These are phyloP conservation scores for Phytophthora foliorum DNA, from an alignment of 352 stramenopile species.

Conservation along the genomic window DNA sequence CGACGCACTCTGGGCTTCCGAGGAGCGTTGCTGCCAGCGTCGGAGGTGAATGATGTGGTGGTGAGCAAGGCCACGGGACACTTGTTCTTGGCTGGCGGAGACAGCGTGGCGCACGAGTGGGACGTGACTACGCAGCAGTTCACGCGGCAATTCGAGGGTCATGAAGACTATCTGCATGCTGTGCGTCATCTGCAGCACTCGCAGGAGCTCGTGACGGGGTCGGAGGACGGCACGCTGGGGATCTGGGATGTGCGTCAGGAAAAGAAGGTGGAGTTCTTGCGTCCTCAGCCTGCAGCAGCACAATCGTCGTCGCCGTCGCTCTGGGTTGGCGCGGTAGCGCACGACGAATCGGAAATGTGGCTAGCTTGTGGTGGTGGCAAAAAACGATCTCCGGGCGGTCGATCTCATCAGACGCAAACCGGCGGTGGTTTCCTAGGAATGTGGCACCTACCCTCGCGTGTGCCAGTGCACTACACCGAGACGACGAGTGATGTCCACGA, in stretches of 20 bases:
- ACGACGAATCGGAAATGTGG: slow-evolving; percentile 82
- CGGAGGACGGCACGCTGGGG: slow-evolving; percentile 76
- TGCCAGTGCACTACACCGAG: slow-evolving; percentile 72
- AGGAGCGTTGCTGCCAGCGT: slow-evolving; percentile 64
- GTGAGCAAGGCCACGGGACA: slow-evolving; percentile 44
- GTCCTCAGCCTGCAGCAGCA: slow-evolving; percentile 47
- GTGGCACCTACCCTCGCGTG: slow-evolving; percentile 82
- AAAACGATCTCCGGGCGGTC: slow-evolving; percentile 34
- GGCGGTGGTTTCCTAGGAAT: slow-evolving; percentile 70
- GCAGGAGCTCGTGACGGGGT: slow-evolving; percentile 76
- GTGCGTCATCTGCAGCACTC: slow-evolving; percentile 73
- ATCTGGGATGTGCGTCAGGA: slow-evolving; percentile 77
- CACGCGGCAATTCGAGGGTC: slow-evolving; percentile 61
- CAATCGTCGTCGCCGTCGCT: slow-evolving; percentile 18
- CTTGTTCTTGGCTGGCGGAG: slow-evolving; percentile 72
- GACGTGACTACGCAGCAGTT: slow-evolving; percentile 63
- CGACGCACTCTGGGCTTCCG: slow-evolving; percentile 67
- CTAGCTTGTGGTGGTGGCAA: slow-evolving; percentile 68
- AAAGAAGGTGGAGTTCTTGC: slow-evolving; percentile 63
- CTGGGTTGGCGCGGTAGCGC: slow-evolving; percentile 72
- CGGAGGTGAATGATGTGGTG: slow-evolving; percentile 75
- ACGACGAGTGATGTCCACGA: slow-evolving; percentile 75
- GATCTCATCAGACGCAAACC: slow-evolving; percentile 22
- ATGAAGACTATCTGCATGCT: slow-evolving; percentile 75
- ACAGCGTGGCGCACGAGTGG: slow-evolving; percentile 71